phyloP scores from a whole-genome alignment of 192 early-diverging fungal species.

The Coemansia sp. region DNA sequence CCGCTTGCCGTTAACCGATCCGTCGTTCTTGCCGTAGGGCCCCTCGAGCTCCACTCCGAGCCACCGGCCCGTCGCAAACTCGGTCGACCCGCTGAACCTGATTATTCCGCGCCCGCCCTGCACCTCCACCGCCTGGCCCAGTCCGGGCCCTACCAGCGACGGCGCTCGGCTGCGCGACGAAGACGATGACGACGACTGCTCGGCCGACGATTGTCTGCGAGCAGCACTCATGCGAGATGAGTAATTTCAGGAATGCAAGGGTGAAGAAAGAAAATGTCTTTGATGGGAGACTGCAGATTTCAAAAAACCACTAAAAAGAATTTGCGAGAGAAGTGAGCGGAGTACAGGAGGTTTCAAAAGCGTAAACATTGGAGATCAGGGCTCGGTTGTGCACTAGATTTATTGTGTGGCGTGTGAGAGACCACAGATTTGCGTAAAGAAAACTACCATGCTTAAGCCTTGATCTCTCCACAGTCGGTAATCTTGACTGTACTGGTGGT shows the following conservation, averaged over 20 bases:
- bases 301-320: not conserved
- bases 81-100: constrained; percentile 81
- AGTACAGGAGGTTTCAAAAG: no score
- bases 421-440: no score
- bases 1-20: constrained; percentile 71
- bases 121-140: constrained; percentile 61
- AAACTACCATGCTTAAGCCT: not conserved
- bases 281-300: not conserved
- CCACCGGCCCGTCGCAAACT: constrained; percentile 86
- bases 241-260: not conserved
- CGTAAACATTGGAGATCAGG: no score
- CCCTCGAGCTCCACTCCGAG: constrained; percentile 88
- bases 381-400: no score
- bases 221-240: constrained; percentile 18
- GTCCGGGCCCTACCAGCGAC: constrained; percentile 15
- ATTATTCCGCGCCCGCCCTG: constrained; percentile 67
- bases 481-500: constrained; percentile 61
- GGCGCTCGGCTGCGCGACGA: constrained; percentile 16
- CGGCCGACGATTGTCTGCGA: constrained; percentile 27
- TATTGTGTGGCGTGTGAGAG: no score
- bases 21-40: constrained; percentile 76
- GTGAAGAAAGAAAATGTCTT: not conserved
- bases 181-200: not conserved
- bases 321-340: no score
- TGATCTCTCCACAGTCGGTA: constrained; percentile 70